Evolutionary conservation across 2,329 filamentous ascomycete genomes (phyloP).

Genomic region (Atkinsonella texensis): DNA sequence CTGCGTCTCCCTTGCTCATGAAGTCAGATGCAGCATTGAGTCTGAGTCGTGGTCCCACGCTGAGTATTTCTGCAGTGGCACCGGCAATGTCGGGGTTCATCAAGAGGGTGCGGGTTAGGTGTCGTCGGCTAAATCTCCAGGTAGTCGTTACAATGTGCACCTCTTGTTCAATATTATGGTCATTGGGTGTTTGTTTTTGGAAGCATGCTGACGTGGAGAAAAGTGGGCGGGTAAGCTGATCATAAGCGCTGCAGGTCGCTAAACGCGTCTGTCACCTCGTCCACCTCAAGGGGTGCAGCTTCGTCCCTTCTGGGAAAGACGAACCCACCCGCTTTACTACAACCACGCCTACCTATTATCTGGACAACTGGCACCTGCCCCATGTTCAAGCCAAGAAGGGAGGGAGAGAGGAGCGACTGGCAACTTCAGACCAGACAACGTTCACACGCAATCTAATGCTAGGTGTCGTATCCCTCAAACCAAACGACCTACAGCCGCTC

Average conservation of each 20-base stretch:
- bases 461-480: no score
- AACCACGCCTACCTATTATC: not conserved
- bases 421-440: no score
- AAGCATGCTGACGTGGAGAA: constrained; percentile 2
- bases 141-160: not conserved
- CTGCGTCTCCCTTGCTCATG: not conserved
- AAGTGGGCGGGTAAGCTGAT: not conserved
- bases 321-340: not conserved
- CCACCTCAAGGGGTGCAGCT: not conserved
- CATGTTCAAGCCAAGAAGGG: no score
- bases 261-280: constrained; percentile 3
- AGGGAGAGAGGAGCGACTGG: no score
- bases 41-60: not conserved
- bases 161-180: not conserved
- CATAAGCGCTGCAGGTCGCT: constrained; percentile 3
- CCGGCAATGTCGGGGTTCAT: not conserved
- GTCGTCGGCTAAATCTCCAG: not conserved
- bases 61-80: no score
- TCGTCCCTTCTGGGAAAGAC: not conserved
- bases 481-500: no score
- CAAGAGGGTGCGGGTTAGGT: not conserved
- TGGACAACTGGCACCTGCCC: not conserved
- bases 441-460: no score
- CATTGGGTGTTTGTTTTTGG: not conserved
- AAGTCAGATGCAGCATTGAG: not conserved